Base-by-base conservation (phyloP, 768 basidiomycete species). In the Kwoniella shandongensis region DNA sequence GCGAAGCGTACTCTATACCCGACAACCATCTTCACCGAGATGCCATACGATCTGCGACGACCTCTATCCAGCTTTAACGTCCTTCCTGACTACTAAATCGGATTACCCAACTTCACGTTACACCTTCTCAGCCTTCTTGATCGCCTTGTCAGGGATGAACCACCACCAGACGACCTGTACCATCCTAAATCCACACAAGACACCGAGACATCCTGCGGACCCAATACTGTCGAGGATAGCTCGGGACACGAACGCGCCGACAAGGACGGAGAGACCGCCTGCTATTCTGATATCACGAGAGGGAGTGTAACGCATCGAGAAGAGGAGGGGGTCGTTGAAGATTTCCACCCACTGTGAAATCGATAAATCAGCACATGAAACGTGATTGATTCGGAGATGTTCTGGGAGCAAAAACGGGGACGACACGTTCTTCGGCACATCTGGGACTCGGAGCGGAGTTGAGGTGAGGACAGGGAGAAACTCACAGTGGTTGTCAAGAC, bases 271-370 rank as follows among this genome's bases (percentile, higher is more conserved):
- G 2, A 84, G 42, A 17, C 78, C 74, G 11, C 76, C 88, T 66
- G 88, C 79, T 42, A 84, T 69, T 18, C 85, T 85, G 76, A 88
- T 84, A 72, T 91, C 88, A 44, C 88, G 84, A 0, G 85, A 80
- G 8, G 71, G 72, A 59, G 87, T 81, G 48, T 77, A 62, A 7
- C 54, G 45, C 54, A 71, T 51, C 23, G 80, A 67, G 80, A 91
- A 87, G 20, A 93, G 82, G 44, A 83, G 77, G 0, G 89, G 89
- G 73, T 90, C 88, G 47, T 85, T 85, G 81, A 88, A 82, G 45
- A 92, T 83, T 66, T 92, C 90, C 63, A 89, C 88, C 89, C 89
- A 92, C 54, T 90, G 83, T 17, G 88, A 88, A 13, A 67, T 65
- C 23, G 32, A 1, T 20, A 11, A 35, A 15, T 51, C 8, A 15